Evolutionary conservation across 129 eudicot species (phyloP).

Genomic region (Artemisia tridentata): DNA sequence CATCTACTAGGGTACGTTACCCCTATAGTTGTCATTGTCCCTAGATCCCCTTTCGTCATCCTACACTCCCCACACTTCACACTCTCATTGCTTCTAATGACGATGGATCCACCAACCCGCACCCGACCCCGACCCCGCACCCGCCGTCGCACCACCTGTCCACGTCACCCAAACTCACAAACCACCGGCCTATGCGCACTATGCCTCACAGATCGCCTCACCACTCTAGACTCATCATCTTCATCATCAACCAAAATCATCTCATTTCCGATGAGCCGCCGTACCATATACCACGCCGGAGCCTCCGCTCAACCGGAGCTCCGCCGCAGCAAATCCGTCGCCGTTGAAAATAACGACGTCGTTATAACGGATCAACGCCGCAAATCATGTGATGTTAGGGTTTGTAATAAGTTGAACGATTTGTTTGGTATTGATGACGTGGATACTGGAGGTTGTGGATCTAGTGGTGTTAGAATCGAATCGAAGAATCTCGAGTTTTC

Average conservation of each 20-base stretch:
- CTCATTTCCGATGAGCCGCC: conserved; percentile 18
- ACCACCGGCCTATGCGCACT: conserved; percentile 80
- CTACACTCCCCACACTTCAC: background rate
- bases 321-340: conserved; percentile 74
- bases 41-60: conserved; percentile 15
- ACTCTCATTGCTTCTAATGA: conserved; percentile 31
- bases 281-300: conserved; percentile 17
- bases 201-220: conserved; percentile 82
- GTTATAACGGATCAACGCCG: conserved; percentile 54
- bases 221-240: conserved; percentile 46
- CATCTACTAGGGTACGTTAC: too few species aligned
- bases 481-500: conserved; percentile 61
- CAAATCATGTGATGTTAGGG: conserved; percentile 53
- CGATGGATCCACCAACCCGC: conserved; percentile 36
- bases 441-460: conserved; percentile 21
- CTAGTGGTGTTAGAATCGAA: conserved; percentile 37
- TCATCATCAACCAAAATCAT: conserved; percentile 24
- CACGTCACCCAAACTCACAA: conserved; percentile 77
- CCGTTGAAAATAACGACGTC: conserved; percentile 41
- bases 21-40: background rate
- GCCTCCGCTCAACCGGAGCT: conserved; percentile 45
- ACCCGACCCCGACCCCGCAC: conserved; percentile 44
- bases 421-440: conserved; percentile 35
- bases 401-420: conserved; percentile 27
- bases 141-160: conserved; percentile 66